These are phyloP conservation scores for Pyricularia pennisetigena DNA, from an alignment of 2,329 filamentous ascomycete genomes.

Conservation along the genomic window DNA sequence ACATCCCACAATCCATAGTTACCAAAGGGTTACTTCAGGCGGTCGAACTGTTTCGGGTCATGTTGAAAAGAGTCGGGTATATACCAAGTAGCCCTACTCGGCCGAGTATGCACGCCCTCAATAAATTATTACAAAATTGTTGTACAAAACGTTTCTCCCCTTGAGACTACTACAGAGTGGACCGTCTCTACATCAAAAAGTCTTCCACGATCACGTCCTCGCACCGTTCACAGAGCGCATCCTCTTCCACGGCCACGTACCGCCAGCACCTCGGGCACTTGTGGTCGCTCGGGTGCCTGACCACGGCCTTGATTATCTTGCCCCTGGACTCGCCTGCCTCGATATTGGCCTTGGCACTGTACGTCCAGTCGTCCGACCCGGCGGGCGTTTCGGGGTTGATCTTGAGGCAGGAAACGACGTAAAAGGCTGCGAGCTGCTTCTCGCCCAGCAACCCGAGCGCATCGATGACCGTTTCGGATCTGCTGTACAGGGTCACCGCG, in stretches of 20 bases:
- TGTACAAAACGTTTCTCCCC: neutral
- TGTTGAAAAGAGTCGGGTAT: neutral
- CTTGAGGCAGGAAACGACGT: conserved; percentile 58
- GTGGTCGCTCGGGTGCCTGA: conserved; percentile 37
- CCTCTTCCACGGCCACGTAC: conserved; percentile 59
- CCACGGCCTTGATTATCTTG: conserved; percentile 26
- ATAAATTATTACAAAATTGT: neutral
- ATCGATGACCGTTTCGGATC: conserved; percentile 21
- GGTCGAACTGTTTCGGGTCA: too few relatives aligned
- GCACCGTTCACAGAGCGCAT: conserved; percentile 64
- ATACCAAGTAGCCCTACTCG: neutral
- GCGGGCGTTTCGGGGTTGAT: conserved; percentile 21
- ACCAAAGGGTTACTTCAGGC: too few relatives aligned
- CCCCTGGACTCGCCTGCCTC: conserved; percentile 20
- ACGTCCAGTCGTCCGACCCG: conserved; percentile 25
- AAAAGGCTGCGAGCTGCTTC: conserved; percentile 51
- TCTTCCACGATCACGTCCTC: conserved; percentile 35
- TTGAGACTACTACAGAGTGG: neutral
- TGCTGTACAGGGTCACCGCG: conserved; percentile 48
- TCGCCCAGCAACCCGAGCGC: conserved; percentile 26
- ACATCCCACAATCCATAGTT: too few relatives aligned
- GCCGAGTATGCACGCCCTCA: neutral
- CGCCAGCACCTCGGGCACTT: conserved; percentile 92
- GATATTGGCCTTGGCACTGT: conserved; percentile 28
- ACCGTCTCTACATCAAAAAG: neutral